These are phyloP conservation scores for Adenanthera pavonina DNA, from an alignment of 306 rosid genomes.

Conservation along the genomic window DNA sequence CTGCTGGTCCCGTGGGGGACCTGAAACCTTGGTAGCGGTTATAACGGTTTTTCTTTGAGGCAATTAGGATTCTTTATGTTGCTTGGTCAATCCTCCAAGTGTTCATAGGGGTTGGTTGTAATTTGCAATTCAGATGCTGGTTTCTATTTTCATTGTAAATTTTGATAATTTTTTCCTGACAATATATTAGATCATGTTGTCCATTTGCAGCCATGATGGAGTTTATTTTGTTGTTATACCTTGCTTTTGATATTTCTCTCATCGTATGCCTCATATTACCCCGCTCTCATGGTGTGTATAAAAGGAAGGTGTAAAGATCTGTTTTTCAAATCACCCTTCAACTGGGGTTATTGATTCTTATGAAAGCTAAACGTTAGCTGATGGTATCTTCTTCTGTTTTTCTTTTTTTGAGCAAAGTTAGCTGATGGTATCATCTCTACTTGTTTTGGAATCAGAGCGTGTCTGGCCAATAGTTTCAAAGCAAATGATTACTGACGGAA, in stretches of 20 bases:
- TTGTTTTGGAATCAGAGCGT: neutral
- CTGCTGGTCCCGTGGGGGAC: conserved; percentile 91
- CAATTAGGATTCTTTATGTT: conserved; percentile 34
- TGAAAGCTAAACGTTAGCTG: neutral
- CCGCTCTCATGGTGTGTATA: neutral
- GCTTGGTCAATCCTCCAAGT: conserved; percentile 44
- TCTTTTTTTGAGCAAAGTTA: neutral
- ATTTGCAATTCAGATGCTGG: conserved; percentile 41
- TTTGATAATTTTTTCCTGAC: conserved; percentile 34
- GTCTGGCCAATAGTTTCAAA: neutral
- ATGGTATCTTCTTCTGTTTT: neutral
- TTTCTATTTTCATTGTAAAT: conserved; percentile 50
- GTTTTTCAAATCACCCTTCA: neutral
- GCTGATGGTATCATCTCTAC: neutral
- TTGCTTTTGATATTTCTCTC: conserved; percentile 1
- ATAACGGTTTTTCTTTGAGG: conserved; percentile 29
- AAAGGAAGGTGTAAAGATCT: neutral
- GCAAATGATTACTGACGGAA: neutral
- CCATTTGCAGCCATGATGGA: conserved; percentile 27
- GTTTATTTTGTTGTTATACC: neutral
- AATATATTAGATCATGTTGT: conserved; percentile 37
- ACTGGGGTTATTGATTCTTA: neutral
- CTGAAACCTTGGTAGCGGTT: conserved; percentile 79
- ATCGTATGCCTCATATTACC: conserved; percentile 22
- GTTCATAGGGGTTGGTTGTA: conserved; percentile 48